Evolutionary conservation across 768 basidiomycete genomes (phyloP), one percentile per base, ranked within the genome.

Genomic region (Rhodotorula diobovata): DNA sequence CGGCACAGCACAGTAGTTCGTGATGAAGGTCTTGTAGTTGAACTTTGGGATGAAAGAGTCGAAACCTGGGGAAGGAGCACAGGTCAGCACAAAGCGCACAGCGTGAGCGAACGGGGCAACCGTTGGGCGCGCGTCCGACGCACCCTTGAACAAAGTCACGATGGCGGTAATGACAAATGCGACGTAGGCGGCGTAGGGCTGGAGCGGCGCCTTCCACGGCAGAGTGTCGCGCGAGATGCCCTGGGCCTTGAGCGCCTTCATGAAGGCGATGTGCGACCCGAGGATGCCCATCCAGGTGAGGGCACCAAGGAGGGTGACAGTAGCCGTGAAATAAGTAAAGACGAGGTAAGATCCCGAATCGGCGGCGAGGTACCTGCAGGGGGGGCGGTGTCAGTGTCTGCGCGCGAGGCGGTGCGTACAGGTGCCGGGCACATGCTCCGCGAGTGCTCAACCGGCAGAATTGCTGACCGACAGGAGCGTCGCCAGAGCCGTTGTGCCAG

Each of bases 251-350:
- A 70, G 64, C 50, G 65, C 57, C 25, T 25, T 57, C 39, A 61
- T 66, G 37, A 74, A 66, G n/a, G 69, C 51, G 35, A 77, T 73
- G 79, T 91, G 72, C 28, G 88, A 90, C 61, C 89, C 56, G 63
- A 82, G 84, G 77, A 92, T 91, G 55, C 87, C 90, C 41, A 43
- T 43, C 41, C 41, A 43, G 2, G 41, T 43, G 6, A 43, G 41
- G 14, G 51, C 51, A 14, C 51, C 51, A 15, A 53, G 51, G n/a
- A 53, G 54, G 20, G 54, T 55, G 18, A 55, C 54, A 20, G 32
- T 15, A 4, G 53, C n/a, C 53, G 32, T 21, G 32, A 54, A 54
- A 32, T 54, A 54, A 7, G 15, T 8, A 9, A 55, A 55, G 16
- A 55, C 54, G 2, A 2, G 4, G 51, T 53, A 53, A 1, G 51